Base-by-base conservation (phyloP, 2,329 filamentous ascomycete genomes). In the Drechmeria coniospora region DNA sequence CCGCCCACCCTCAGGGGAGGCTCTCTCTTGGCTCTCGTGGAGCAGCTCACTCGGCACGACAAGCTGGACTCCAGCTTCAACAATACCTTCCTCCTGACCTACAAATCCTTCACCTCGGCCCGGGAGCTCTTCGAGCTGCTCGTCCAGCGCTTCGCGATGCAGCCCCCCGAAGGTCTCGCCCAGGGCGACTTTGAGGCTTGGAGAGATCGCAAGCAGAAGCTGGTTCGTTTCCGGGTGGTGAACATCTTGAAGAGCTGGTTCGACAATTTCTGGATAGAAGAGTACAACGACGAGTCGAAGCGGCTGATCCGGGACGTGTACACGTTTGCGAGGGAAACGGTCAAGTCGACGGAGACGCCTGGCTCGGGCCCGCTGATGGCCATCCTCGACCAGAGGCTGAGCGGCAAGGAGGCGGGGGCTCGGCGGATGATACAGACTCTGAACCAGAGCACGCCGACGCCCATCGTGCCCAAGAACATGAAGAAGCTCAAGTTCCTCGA, bases 221-320 rank as follows among this genome's bases (percentile, higher is more conserved):
- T 83, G 5, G 94, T 95, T 35, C 73, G 90, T 20, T 92, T 98
- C 59, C 75, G 90, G 23, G 86, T 98, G 2, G 84, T 98, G 38
- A 98, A 95, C 46, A 95, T 94, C 37, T 60, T 98, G 26, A 95
- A 95, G 65, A 92, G 74, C 54, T 98, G 90, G 90, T 90, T 98
- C 41, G 90, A 95, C 48, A 86, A 79, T 42, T 95, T 90, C 52
- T 98, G 90, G 90, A 94, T 95, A 84, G 90, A 98, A 49, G 80
- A 84, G 26, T 75, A 78, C 36, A 86, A 76, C 45, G 80, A 87
- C 28, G 75, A 81, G 26, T 92, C 77, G 25, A 82, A 74, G 50
- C 73, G 83, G 39, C 64, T 98, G 22, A 82, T 98, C 37, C 76
- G 83, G 33, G 75, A 86, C 38, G 83, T 95, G 8, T 84, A 86